Evolutionary conservation across 1,139 yeast genomes (phyloP).

Genomic region (Taiozyma onychis): DNA sequence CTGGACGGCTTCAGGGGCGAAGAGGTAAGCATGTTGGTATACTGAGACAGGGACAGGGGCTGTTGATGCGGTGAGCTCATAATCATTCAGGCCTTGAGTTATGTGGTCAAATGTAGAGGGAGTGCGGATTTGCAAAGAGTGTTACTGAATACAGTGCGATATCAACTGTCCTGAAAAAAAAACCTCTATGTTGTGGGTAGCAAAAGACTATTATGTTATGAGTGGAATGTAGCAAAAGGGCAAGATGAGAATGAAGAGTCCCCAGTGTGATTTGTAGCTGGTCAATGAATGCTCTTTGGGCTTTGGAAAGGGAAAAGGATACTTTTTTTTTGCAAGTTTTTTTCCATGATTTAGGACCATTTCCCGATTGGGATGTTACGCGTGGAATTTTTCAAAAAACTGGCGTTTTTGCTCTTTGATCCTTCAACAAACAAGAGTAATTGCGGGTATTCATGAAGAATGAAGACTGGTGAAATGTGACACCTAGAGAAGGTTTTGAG

Average conservation of each 20-base stretch:
- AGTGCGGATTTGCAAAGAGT: not conserved
- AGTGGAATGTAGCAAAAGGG: not conserved
- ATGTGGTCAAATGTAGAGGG: not conserved
- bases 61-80: slow-evolving; percentile 14
- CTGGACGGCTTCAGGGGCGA: slow-evolving; percentile 16
- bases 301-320: not conserved
- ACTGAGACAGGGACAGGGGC: slow-evolving; percentile 12
- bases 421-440: not conserved
- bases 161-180: not conserved
- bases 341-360: not conserved
- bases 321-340: not conserved
- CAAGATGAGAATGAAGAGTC: not conserved
- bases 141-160: not conserved
- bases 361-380: not conserved
- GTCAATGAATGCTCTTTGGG: not conserved
- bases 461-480: not conserved
- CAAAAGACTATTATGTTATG: not conserved
- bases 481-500: not conserved
- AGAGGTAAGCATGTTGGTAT: slow-evolving; percentile 14
- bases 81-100: not conserved
- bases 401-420: not conserved
- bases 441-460: not conserved
- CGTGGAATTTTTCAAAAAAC: not conserved
- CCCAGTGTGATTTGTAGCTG: not conserved
- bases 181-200: not conserved